Evolutionary conservation across 805 yeast species (phyloP).

Genomic region (Scheffersomyces lignosus): DNA sequence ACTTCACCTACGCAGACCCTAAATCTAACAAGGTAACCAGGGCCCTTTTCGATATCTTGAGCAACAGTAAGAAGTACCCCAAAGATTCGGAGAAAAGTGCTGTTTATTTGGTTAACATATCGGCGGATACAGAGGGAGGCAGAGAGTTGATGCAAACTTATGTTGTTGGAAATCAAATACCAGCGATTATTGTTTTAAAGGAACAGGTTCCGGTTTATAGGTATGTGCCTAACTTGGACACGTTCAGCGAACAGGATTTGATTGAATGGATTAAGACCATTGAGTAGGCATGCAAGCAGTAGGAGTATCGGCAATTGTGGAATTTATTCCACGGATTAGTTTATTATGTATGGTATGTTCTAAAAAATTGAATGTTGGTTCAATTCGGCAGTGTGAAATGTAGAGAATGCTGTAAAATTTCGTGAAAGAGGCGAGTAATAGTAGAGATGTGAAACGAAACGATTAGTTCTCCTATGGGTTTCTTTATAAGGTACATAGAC

Average conservation of each 20-base stretch:
- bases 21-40: slow-evolving; percentile 63
- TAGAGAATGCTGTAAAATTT: too few relatives aligned
- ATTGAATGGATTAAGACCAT: slow-evolving; percentile 29
- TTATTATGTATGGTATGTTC: too few relatives aligned
- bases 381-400: too few relatives aligned
- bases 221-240: slow-evolving; percentile 21
- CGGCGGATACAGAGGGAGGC: slow-evolving; percentile 65
- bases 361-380: too few relatives aligned
- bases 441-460: too few relatives aligned
- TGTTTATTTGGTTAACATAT: slow-evolving; percentile 68
- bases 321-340: too few relatives aligned
- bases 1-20: slow-evolving; percentile 71
- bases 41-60: slow-evolving; percentile 47
- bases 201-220: slow-evolving; percentile 57
- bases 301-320: too few relatives aligned
- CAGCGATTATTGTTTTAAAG: slow-evolving; percentile 64
- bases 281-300: too few relatives aligned
- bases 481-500: too few relatives aligned
- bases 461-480: too few relatives aligned
- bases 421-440: too few relatives aligned
- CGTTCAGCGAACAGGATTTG: slow-evolving; percentile 28
- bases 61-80: slow-evolving; percentile 21
- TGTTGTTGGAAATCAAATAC: slow-evolving; percentile 50
- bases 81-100: slow-evolving; percentile 34
- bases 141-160: slow-evolving; percentile 59